Evolutionary conservation across 345 rosid genomes (phyloP).

Genomic region (Eucalyptus paniculata): DNA sequence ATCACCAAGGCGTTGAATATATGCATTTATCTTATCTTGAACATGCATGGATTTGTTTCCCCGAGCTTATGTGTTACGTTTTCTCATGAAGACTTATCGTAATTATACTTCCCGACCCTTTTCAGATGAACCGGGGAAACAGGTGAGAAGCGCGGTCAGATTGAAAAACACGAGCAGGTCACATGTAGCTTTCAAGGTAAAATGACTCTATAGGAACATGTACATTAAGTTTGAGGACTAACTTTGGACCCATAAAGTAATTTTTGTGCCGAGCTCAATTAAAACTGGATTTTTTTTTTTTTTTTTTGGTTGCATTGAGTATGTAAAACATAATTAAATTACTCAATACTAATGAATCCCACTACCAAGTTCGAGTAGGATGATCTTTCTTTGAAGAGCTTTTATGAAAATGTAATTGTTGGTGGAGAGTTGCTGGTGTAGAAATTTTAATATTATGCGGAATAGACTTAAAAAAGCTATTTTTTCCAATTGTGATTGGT

Average conservation of each 20-base stretch:
- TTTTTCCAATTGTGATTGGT: neutral
- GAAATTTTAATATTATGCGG: neutral
- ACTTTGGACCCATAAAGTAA: neutral
- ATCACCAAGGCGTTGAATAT: neutral
- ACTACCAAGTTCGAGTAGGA: neutral
- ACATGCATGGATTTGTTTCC: neutral
- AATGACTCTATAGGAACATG: neutral
- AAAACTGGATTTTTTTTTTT: neutral
- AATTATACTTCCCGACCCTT: neutral
- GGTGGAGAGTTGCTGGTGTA: neutral
- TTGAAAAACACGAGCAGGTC: slow-evolving; percentile 83
- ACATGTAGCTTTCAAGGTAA: slow-evolving; percentile 90
- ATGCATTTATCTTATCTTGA: neutral
- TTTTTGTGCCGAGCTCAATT: neutral
- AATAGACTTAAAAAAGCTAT: neutral
- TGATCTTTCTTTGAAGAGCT: neutral
- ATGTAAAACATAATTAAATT: neutral
- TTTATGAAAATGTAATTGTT: neutral
- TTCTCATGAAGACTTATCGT: neutral
- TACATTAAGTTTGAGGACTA: neutral
- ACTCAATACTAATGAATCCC: neutral
- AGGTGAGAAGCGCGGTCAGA: slow-evolving; percentile 79
- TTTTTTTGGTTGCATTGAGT: neutral
- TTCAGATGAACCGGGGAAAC: slow-evolving; percentile 91
- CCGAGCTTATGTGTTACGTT: neutral